Percentiles rank a stretch among this genome's conserved stretches.
Conservation (phyloP, 1,284 basidiomycete species). For the Vanrija sp. region DNA sequence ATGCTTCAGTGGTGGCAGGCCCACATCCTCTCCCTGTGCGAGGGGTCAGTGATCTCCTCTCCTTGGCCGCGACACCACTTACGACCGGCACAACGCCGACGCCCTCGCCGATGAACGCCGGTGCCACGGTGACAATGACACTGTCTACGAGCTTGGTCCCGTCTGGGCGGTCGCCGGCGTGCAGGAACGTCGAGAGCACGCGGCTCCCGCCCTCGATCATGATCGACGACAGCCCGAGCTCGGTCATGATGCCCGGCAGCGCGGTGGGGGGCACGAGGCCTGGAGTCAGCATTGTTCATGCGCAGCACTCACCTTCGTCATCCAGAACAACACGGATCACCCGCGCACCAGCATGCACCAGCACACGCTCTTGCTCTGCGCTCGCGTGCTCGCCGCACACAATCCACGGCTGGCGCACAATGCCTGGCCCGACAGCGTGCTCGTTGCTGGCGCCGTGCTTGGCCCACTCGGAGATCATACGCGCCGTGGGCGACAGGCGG, state of each 20-base stretch:
- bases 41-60: not conserved
- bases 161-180: constrained; percentile 28
- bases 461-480: constrained; percentile 56
- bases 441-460: not conserved
- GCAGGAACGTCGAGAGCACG: constrained; percentile 74
- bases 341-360: constrained; percentile 46
- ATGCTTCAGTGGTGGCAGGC: constrained; percentile 31
- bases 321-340: constrained; percentile 42
- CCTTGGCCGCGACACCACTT: constrained; percentile 4
- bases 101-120: constrained; percentile 72
- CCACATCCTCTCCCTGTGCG: constrained; percentile 24
- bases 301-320: constrained; percentile 49
- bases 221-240: constrained; percentile 62
- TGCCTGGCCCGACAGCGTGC: constrained; percentile 45
- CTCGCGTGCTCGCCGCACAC: constrained; percentile 53
- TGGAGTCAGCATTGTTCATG: constrained; percentile 17
- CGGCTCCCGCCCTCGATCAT: constrained; percentile 95
- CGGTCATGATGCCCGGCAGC: constrained; percentile 57
- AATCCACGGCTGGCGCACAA: constrained; percentile 71
- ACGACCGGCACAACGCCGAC: constrained; percentile 52
- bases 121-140: constrained; percentile 77
- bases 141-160: constrained; percentile 59
- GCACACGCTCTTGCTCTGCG: constrained; percentile 12
- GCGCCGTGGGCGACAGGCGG: constrained; percentile 64
- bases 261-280: constrained; percentile 54